A percentile compares a stretch with the other conserved stretches of the same genome.
Evolutionary conservation across 192 early-diverging fungal genomes (phyloP).

Genomic region (Glomus cerebriforme): DNA sequence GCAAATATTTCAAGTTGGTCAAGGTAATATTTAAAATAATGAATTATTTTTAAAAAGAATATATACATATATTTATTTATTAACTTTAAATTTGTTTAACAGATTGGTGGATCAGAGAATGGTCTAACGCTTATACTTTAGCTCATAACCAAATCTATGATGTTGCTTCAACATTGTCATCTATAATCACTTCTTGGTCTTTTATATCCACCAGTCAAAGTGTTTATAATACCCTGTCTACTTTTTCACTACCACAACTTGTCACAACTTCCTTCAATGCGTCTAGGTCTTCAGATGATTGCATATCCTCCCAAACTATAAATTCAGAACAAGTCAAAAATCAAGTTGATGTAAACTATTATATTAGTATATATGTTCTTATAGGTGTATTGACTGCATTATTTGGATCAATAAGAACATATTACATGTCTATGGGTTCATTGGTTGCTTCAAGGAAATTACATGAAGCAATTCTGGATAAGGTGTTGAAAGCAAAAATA

Average conservation of each 20-base stretch:
- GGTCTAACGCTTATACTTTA: conserved; percentile 25
- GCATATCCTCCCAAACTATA: not conserved
- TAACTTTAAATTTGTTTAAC: not conserved
- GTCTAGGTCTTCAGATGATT: not conserved
- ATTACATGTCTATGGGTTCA: conserved; percentile 48
- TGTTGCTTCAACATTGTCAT: not conserved
- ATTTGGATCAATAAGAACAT: conserved; percentile 44
- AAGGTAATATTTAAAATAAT: conserved; percentile 45
- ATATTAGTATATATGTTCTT: conserved; percentile 62
- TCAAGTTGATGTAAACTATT: conserved; percentile 57
- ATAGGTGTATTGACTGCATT: conserved; percentile 52
- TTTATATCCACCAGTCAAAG: not conserved
- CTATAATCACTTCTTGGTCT: not conserved
- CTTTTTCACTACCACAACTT: not conserved
- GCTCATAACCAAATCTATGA: not conserved
- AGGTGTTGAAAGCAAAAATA: conserved; percentile 69
- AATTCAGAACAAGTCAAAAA: conserved; percentile 30
- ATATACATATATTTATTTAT: not conserved
- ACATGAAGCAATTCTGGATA: conserved; percentile 57
- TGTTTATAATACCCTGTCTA: not conserved
- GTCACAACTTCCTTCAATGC: not conserved
- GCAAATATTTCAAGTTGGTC: conserved; percentile 45
- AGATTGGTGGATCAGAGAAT: conserved; percentile 32
- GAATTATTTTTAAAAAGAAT: not conserved
- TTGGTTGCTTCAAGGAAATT: conserved; percentile 60